phyloP scores from a whole-genome alignment of 1,284 basidiomycete species.

The Ceratorhiza oryzae-sativae region DNA sequence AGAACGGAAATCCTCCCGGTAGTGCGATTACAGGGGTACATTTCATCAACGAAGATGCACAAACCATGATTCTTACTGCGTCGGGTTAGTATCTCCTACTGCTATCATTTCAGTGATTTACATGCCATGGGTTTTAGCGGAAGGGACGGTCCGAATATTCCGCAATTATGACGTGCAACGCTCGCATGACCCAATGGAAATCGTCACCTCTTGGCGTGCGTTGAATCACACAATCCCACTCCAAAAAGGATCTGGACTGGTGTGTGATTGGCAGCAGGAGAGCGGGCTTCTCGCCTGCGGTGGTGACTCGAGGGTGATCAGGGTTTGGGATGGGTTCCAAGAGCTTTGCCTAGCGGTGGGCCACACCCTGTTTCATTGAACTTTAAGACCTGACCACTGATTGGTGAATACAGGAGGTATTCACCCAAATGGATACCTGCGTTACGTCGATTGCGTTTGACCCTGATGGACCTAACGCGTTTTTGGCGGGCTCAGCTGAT shows the following conservation, averaged over 20 bases:
- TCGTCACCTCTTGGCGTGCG: constrained; percentile 93
- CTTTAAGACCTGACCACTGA: constrained; percentile 37
- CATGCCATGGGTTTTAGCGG: constrained; percentile 61
- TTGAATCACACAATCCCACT: constrained; percentile 76
- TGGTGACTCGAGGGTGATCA: constrained; percentile 88
- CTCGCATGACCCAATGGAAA: constrained; percentile 71
- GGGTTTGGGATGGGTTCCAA: constrained; percentile 95
- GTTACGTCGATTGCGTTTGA: constrained; percentile 88
- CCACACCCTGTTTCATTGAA: constrained; percentile 37
- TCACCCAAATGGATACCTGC: constrained; percentile 89
- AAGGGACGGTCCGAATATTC: constrained; percentile 91
- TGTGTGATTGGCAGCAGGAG: constrained; percentile 94
- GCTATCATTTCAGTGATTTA: constrained; percentile 5
- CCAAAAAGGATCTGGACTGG: constrained; percentile 80
- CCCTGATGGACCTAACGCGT: constrained; percentile 77
- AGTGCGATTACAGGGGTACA: constrained; percentile 89
- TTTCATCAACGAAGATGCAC: constrained; percentile 95
- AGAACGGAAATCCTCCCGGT: constrained; percentile 85
- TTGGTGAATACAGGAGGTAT: constrained; percentile 67
- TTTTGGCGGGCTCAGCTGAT: constrained; percentile 93
- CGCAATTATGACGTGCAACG: constrained; percentile 77
- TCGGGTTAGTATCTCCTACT: constrained; percentile 64
- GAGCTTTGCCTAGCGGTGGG: constrained; percentile 83
- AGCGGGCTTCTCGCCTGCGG: constrained; percentile 86
- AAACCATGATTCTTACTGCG: constrained; percentile 87